Evolutionary conservation across 768 basidiomycete genomes (phyloP).

Genomic region (Suillus variegatus): DNA sequence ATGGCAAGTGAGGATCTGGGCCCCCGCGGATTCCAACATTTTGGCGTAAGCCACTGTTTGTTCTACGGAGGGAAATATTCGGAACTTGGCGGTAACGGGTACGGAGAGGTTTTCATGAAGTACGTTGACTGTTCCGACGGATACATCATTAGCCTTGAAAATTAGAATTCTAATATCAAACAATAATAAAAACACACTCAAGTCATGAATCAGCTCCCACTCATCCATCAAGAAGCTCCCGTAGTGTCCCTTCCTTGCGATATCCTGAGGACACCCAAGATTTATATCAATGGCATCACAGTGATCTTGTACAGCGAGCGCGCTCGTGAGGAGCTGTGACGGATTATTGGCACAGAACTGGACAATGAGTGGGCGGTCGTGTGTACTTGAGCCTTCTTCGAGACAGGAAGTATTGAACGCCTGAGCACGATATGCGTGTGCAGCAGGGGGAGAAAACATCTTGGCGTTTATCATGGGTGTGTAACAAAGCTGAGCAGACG

Average conservation of each 20-base stretch:
- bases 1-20: constrained; percentile 93
- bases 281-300: constrained; percentile 97
- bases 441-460: constrained; percentile 61
- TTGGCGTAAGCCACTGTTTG: constrained; percentile 93
- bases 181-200: constrained; percentile 54
- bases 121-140: constrained; percentile 63
- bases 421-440: constrained; percentile 55
- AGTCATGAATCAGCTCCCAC: constrained; percentile 82
- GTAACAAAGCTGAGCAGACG: constrained; percentile 66
- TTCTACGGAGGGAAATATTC: constrained; percentile 82
- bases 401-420: constrained; percentile 68
- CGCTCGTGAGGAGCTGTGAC: constrained; percentile 73
- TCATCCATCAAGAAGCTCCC: constrained; percentile 94
- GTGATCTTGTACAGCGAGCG: constrained; percentile 69
- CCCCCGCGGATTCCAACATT: constrained; percentile 95
- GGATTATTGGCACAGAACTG: constrained; percentile 96
- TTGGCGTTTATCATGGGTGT: constrained; percentile 99
- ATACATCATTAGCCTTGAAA: neutral
- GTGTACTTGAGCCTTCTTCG: constrained; percentile 78
- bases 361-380: constrained; percentile 84
- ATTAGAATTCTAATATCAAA: neutral
- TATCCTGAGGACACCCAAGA: constrained; percentile 93
- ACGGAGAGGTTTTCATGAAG: constrained; percentile 81
- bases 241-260: constrained; percentile 84
- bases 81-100: constrained; percentile 97